Percentiles rank a stretch among this genome's conserved stretches.
Evolutionary conservation across 257 asterid species (phyloP).

Genomic region (Gentiana dahurica): DNA sequence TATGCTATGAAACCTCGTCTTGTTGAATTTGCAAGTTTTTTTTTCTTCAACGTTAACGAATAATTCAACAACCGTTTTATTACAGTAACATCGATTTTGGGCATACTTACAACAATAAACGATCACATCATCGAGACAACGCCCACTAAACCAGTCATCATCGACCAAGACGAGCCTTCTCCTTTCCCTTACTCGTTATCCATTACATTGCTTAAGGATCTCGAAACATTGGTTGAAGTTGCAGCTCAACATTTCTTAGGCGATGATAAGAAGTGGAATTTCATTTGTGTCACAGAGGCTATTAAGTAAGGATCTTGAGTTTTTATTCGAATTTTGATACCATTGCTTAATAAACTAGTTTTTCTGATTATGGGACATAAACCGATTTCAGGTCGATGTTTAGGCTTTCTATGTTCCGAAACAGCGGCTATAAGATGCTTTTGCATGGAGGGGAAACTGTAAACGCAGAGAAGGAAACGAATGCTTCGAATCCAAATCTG

Average conservation of each 20-base stretch:
- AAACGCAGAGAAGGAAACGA: constrained; percentile 27
- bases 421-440: constrained; percentile 83
- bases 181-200: constrained; percentile 68
- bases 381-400: constrained; percentile 55
- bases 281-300: constrained; percentile 69
- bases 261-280: constrained; percentile 83
- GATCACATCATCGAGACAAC: constrained; percentile 73
- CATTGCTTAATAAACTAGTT: constrained; percentile 3
- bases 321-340: not conserved
- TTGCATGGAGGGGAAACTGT: constrained; percentile 81
- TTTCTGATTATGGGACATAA: constrained; percentile 6
- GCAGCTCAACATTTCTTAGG: constrained; percentile 75
- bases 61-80: constrained; percentile 1
- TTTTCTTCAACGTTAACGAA: not conserved
- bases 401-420: constrained; percentile 52
- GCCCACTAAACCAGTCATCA: constrained; percentile 19
- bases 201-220: constrained; percentile 84
- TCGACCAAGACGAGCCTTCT: constrained; percentile 39
- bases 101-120: constrained; percentile 62
- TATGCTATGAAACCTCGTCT: not conserved
- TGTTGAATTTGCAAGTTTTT: not conserved
- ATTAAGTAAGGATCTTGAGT: constrained; percentile 42
- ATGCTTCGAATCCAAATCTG: constrained; percentile 21
- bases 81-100: constrained; percentile 82
- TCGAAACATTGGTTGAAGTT: constrained; percentile 95